Percentiles rank a stretch among this genome's conserved stretches.
Conservation (phyloP, 495 filamentous ascomycete genomes). For the Lophium mytilinum region DNA sequence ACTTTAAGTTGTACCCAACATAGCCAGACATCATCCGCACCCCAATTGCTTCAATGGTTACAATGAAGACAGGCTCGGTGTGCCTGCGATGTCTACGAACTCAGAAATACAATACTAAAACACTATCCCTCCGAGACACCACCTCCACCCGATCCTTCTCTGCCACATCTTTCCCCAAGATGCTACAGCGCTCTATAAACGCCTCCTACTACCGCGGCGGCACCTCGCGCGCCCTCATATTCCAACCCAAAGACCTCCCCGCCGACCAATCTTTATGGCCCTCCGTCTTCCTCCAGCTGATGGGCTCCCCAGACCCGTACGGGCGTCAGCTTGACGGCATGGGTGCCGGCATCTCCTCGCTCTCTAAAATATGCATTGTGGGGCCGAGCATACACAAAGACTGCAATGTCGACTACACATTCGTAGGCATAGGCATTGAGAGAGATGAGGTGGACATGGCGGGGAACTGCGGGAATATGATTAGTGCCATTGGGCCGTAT, state of each 20-base stretch:
- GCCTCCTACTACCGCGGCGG: slow-evolving; percentile 68
- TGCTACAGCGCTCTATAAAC: slow-evolving; percentile 32
- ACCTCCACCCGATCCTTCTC: background rate
- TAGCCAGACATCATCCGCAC: background rate
- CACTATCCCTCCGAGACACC: slow-evolving; percentile 5
- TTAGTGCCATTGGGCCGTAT: slow-evolving; percentile 56
- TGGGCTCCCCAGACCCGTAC: slow-evolving; percentile 62
- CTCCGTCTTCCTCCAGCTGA: slow-evolving; percentile 49
- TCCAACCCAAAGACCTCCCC: slow-evolving; percentile 48
- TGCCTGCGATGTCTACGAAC: background rate
- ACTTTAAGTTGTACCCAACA: background rate
- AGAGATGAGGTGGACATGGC: slow-evolving; percentile 52
- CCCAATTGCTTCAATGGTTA: background rate
- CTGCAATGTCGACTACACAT: slow-evolving; percentile 62
- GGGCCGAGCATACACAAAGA: slow-evolving; percentile 39
- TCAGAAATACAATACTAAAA: background rate
- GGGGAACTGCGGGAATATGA: slow-evolving; percentile 72
- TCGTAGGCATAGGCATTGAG: slow-evolving; percentile 57
- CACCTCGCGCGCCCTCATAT: slow-evolving; percentile 60
- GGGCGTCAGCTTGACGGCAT: slow-evolving; percentile 65
- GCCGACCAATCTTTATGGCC: slow-evolving; percentile 42
- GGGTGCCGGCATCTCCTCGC: slow-evolving; percentile 60
- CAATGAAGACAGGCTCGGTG: background rate
- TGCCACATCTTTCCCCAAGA: background rate
- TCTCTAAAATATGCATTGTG: slow-evolving; percentile 65